phyloP scores from a whole-genome alignment of 2,329 filamentous ascomycete species.

The Trichoderma sp. region DNA sequence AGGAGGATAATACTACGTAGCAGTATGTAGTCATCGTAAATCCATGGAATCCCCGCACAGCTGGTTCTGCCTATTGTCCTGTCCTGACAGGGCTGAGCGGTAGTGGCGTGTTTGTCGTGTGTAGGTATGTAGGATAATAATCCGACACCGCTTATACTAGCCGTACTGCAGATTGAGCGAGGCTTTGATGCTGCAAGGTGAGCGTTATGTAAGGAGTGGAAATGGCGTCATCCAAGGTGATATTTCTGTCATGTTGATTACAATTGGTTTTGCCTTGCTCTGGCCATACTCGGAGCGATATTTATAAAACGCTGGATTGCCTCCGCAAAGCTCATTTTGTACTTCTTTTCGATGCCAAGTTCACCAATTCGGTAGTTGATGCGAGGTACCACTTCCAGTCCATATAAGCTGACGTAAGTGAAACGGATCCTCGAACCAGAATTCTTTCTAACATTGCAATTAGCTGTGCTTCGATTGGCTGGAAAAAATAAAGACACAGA shows the following conservation, averaged over 20 bases:
- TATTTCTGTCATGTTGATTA: neutral
- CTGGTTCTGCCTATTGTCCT: neutral
- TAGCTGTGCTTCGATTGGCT: neutral
- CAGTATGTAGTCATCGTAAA: neutral
- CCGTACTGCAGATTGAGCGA: neutral
- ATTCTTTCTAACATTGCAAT: neutral
- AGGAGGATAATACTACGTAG: neutral
- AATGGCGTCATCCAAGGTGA: neutral
- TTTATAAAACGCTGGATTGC: neutral
- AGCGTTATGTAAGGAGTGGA: neutral
- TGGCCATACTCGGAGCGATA: neutral
- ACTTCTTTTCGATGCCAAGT: neutral
- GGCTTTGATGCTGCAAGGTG: neutral
- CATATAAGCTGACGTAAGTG: neutral
- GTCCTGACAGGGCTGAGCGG: neutral
- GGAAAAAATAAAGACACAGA: neutral
- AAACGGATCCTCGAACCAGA: neutral
- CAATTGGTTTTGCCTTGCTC: neutral
- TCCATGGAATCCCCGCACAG: neutral
- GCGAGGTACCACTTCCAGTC: neutral
- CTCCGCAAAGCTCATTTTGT: neutral
- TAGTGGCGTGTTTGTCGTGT: neutral
- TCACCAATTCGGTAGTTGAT: neutral
- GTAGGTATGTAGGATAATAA: neutral
- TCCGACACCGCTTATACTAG: neutral